Evolutionary conservation across 768 basidiomycete genomes (phyloP), one percentile per base, ranked within the genome.

Genomic region (Clathrus columnatus): DNA sequence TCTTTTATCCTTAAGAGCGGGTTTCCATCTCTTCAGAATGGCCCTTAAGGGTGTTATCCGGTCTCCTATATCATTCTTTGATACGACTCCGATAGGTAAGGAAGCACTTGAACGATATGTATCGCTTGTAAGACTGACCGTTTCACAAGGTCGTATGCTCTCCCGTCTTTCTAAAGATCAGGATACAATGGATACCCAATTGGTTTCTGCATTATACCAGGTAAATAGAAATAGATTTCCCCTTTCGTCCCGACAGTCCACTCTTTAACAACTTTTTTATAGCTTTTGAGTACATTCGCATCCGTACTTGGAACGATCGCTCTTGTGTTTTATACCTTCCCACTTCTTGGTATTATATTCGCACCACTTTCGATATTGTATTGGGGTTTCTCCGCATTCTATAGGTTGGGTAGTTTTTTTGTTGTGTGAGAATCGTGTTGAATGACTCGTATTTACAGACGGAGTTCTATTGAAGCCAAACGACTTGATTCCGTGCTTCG

Each of bases 21-120:
- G 70, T 0, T 65, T 70, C 27, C 54, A 69, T 66, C 64, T 87
- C 32, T 86, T 84, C 69, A 77, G 72, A 60, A 65, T 70, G 4
- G 84, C 84, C 0, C 68, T 87, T 8, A 63, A 58, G 5, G 72
- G 73, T 14, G 82, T 90, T 5, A 62, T 90, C 51, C 68, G 75
- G 4, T 84, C 84, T 7, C 81, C 84, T 0, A 65, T 74, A 0
- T 77, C 81, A 2, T 87, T 86, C 70, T 87, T 85, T 62, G 86
- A 89, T 62, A 83, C 84, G 0, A 87, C 85, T 0, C 83, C 83
- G 0, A 75, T 83, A 63, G 82, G 82, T 81, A 61, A 29, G n/a
- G 58, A 18, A 8, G 16, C 17, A 42, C 1, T 28, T 2, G 44
- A 5, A 50, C 50, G n/a, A n/a, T n/a, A n/a, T 20, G 46, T 36